Base-by-base conservation (phyloP, 305 asterid genomes). In the Solanum hybrid region DNA sequence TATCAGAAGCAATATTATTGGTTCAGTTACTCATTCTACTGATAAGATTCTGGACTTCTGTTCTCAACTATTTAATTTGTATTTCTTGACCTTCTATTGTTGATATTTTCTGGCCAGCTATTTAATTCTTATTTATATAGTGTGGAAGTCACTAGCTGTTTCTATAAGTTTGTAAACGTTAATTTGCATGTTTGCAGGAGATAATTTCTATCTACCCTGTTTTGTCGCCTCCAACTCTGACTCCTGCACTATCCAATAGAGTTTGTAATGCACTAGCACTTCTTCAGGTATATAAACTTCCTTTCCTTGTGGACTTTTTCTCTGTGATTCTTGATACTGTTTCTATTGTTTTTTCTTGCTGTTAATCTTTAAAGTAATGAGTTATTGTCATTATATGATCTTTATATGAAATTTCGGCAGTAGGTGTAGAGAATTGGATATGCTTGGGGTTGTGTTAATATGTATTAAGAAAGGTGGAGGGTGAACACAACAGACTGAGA, bases 201-300 rank as follows among this genome's bases (percentile, higher is more conserved):
- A 95, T 97, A 89, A 97, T 97, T 80, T 95, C 97, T 51, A 97
- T 98, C 82, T 98, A 98, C 93, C 99, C 99, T 22, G 97, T 96
- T 89, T 92, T 98, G 87, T 97, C 99, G 37, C 99, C 98, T 8
- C 99, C 98, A 74, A 96, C 93, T 92, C 93, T 98, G 92, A 95
- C 98, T 91, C 96, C 98, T 87, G 96, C 96, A 0, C 98, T 96
- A 91, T 98, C 99, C 40, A 97, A 95, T 91, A 93, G 99, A 92
- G 99, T 98, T 90, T 98, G 99, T 96, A 97, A 98, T 93, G 99
- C 98, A 39, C 98, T 98, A 86, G 99, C 99, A 40, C 96, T 97
- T 84, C 98, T 98, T 93, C 99, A 98, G 99, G 99, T 98, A 87
- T 89, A 82, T 37, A 84, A 64, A 28, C 71, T 83, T 83, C 40